Conservation (phyloP, 768 basidiomycete genomes). For the Xerocomellus intermedius region DNA sequence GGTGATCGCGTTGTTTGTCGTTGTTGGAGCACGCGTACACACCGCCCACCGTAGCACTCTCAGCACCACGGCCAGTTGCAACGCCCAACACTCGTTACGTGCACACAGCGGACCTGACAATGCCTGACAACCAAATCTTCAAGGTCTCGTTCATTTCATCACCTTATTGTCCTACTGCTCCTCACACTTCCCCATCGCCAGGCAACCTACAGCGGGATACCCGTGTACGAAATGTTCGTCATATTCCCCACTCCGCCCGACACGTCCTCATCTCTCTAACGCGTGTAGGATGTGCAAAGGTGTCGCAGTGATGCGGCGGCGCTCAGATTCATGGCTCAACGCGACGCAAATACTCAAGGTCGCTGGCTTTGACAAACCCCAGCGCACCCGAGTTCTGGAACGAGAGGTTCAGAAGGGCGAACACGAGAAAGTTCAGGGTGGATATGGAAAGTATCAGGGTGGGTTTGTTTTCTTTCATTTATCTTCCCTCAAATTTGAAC, state of each 20-base stretch:
- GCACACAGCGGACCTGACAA: conserved; percentile 30
- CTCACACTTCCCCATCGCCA: conserved; percentile 30
- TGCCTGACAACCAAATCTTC: conserved; percentile 88
- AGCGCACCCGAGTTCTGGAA: conserved; percentile 94
- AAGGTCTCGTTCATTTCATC: conserved; percentile 49
- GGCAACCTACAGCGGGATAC: conserved; percentile 93
- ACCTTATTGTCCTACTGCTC: neutral
- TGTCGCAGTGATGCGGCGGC: conserved; percentile 96
- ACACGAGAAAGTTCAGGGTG: conserved; percentile 99
- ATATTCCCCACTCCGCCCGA: conserved; percentile 33
- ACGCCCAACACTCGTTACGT: conserved; percentile 7
- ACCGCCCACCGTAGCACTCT: conserved; percentile 9
- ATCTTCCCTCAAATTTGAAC: neutral
- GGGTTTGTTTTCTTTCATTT: conserved; percentile 22
- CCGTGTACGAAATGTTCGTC: conserved; percentile 87
- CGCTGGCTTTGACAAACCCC: conserved; percentile 98
- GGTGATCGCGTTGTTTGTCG: conserved; percentile 38
- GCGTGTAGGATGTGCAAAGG: conserved; percentile 86
- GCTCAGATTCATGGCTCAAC: conserved; percentile 96
- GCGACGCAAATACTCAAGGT: conserved; percentile 99
- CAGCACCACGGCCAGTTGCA: conserved; percentile 16
- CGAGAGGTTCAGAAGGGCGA: conserved; percentile 98
- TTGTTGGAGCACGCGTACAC: conserved; percentile 41
- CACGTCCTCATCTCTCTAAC: conserved; percentile 36
- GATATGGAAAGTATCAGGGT: conserved; percentile 99